phyloP scores from a whole-genome alignment of 2,329 filamentous ascomycete genomes.

The Hypoxylon sp. region DNA sequence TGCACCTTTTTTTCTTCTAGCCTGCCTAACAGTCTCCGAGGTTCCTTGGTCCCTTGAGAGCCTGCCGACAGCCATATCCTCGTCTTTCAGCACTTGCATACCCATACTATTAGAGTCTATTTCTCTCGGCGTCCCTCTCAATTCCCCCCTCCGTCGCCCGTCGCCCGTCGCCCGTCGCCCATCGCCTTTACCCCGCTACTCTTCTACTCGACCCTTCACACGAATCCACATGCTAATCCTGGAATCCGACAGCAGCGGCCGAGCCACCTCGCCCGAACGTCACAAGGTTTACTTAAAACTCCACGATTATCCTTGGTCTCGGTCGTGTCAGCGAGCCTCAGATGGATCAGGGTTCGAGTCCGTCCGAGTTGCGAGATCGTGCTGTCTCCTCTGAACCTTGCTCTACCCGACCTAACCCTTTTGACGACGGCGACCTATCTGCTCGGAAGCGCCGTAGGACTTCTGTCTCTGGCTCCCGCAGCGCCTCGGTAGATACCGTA shows the following conservation, averaged over 20 bases:
- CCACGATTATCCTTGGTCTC: constrained; percentile 51
- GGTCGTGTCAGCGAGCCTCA: constrained; percentile 59
- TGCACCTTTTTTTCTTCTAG: constrained; percentile 6
- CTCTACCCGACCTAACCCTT: constrained; percentile 70
- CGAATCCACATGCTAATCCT: constrained; percentile 65
- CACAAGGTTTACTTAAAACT: constrained; percentile 55
- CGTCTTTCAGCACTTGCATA: constrained; percentile 32
- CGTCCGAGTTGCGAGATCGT: constrained; percentile 63
- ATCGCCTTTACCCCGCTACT: constrained; percentile 34
- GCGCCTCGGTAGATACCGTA: constrained; percentile 58
- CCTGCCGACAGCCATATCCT: constrained; percentile 20
- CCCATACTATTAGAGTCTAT: constrained; percentile 26
- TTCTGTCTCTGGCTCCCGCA: constrained; percentile 63
- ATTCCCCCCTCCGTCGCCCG: constrained; percentile 12
- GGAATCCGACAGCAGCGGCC: constrained; percentile 55
- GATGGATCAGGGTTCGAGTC: constrained; percentile 62
- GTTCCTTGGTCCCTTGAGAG: constrained; percentile 5
- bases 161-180: constrained; percentile 35
- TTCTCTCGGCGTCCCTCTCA: constrained; percentile 22
- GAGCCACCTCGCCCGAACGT: constrained; percentile 62
- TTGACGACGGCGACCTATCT: constrained; percentile 64
- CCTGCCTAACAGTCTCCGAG: constrained; percentile 14
- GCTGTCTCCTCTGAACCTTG: constrained; percentile 69
- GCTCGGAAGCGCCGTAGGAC: constrained; percentile 70
- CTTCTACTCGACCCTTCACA: too few relatives aligned